Evolutionary conservation across 495 filamentous ascomycete genomes (phyloP), one percentile per base, ranked within the genome.

Genomic region (Hypoxylon fuscum): DNA sequence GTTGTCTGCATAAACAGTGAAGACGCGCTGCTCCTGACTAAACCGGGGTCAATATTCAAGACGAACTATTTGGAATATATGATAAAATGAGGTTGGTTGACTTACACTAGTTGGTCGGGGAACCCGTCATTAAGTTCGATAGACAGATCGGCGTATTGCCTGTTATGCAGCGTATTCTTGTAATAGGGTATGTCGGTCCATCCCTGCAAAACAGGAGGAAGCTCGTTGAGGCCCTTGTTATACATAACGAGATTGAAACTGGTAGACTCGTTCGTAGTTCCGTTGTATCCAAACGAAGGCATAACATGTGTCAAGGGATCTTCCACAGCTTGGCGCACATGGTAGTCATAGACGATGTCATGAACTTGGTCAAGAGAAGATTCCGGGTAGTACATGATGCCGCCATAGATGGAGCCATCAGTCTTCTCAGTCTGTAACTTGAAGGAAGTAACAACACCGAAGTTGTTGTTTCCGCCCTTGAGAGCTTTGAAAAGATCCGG

Each of bases 381-480:
- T 8, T 32, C 45, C 22, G 43, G 22, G 22, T 46, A 46, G 43
- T 2, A 17, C 2, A 49, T 11, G 20, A 25, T 11, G 25, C 45
- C 45, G 14, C 45, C 45, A 6, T 20, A 49, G 45, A 49, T 31
- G 43, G 10, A 1, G n/a, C 27, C 55, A 48, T 32, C 55, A 49
- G 9, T 43, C 35, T 32, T 15, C n/a, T 29, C 48, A 3, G 35
- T 41, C 6, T 1, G 34, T 2, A 54, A 17, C 25, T 7, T 17
- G 27, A 54, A 17, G n/a, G n/a, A 5, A 8, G 85, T 86, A 6
- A 85, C 80, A 47, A 89, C 74, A n/a, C 83, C 84, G 31, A 87
- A 81, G 71, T 85, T 87, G 70, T 79, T 85, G 29, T 72, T 73
- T 18, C 84, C 82, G 38, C 85, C 85, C 47, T 82, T 81, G 17